Evolutionary conservation across 345 rosid genomes (phyloP), one percentile per base, ranked within the genome.

Genomic region (Sonneratia caseolaris): DNA sequence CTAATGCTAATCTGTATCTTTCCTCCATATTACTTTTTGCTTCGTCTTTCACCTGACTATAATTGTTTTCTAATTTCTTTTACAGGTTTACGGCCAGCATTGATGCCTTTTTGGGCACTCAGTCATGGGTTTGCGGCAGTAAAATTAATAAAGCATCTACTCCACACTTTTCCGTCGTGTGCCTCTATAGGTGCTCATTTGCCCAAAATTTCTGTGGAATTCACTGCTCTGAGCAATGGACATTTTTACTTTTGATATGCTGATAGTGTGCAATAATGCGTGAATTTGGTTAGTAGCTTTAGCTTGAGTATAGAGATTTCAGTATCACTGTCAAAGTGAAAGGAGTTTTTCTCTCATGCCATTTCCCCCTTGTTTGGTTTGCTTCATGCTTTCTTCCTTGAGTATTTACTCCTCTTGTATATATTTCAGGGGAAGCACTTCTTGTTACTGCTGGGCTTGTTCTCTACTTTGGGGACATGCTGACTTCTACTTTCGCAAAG

Each of bases 391-490:
- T 27, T 27, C 9, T 68, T 57, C 40, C 15, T 55, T 40, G 37
- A 68, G 8, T 12, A 18, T 37, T 35, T 62, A 43, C 13, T 43
- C 16, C 24, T 61, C 22, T 37, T 13, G 16, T 64, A 19, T 22
- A 51, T 74, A 76, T 70, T 76, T 38, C 74, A 95, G 99, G 98
- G 74, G 99, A 95, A 87, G 83, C 88, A 9, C 96, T 90, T 84
- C 74, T 95, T 68, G 85, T 89, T 69, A 95, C 91, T 68, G 78
- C 81, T 36, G 96, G 98, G 72, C 96, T 95, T 78, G 92, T 95
- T 72, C 92, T 92, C 75, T 92, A 90, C 83, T 86, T 83, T 71
- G 96, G 96, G 37, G 99, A 95, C 82, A 83, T 92, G 86, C 72
- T 90, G 85, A 91, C 92, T 5, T 83, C 84, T 75, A 88, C 97